Percentiles rank a stretch among this genome's conserved stretches.
These are phyloP conservation scores for Hypoxylon intermedium DNA, from an alignment of 495 filamentous ascomycete genomes.

Conservation along the genomic window DNA sequence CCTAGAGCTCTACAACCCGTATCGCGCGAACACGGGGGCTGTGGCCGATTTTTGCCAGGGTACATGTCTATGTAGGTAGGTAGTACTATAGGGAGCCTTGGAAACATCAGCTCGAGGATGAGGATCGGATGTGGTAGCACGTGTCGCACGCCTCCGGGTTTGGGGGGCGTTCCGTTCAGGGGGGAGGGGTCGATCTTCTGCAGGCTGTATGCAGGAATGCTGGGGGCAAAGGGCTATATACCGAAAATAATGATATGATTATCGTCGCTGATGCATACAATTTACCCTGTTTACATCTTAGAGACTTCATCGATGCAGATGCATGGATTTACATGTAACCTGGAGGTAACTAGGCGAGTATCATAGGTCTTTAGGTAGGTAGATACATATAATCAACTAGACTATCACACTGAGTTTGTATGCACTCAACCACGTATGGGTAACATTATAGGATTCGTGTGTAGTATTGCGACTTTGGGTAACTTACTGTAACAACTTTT, in stretches of 20 bases:
- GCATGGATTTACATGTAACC: neutral
- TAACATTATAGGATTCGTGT: constrained; percentile 32
- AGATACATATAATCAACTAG: neutral
- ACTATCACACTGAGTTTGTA: neutral
- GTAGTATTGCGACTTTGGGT: constrained; percentile 1
- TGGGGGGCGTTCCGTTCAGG: neutral
- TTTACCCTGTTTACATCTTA: too few relatives aligned
- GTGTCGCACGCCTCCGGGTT: constrained; percentile 5
- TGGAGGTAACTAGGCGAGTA: too few relatives aligned
- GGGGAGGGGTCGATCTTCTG: neutral
- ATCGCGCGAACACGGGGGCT: neutral
- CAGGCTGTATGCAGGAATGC: constrained; percentile 1
- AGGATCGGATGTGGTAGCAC: neutral
- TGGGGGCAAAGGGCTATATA: neutral
- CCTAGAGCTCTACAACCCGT: too few relatives aligned
- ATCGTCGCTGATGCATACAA: constrained; percentile 22
- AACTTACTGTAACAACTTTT: constrained; percentile 22
- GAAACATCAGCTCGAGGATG: too few relatives aligned
- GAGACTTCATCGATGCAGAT: neutral
- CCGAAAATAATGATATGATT: constrained; percentile 30
- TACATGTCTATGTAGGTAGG: neutral
- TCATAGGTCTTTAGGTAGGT: neutral
- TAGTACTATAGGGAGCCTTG: too few relatives aligned
- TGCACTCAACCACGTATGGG: constrained; percentile 13
- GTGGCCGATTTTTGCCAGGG: neutral